phyloP scores from a whole-genome alignment of 495 filamentous ascomycete species.

The Penicillium riverlandense region DNA sequence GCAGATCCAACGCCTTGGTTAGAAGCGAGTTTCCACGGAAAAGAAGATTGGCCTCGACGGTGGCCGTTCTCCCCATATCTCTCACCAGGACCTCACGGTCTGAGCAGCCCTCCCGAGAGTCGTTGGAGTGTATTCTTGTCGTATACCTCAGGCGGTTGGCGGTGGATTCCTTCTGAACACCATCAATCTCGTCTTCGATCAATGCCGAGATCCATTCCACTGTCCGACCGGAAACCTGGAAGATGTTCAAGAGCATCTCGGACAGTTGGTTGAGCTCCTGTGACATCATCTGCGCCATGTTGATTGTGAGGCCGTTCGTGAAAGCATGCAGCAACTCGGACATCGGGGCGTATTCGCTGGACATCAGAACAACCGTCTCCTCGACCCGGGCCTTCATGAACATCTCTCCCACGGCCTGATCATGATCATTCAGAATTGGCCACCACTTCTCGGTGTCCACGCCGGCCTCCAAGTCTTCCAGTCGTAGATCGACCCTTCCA shows the following conservation, averaged over 20 bases:
- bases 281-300: constrained; percentile 74
- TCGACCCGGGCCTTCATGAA: constrained; percentile 77
- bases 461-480: constrained; percentile 74
- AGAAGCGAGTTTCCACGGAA: constrained; percentile 94
- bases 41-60: constrained; percentile 81
- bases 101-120: constrained; percentile 57
- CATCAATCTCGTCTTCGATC: constrained; percentile 96
- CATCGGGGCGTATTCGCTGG: constrained; percentile 75
- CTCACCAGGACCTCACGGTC: constrained; percentile 57
- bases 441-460: constrained; percentile 89
- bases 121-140: constrained; percentile 69
- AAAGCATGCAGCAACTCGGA: constrained; percentile 82
- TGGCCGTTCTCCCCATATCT: constrained; percentile 49
- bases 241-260: constrained; percentile 87
- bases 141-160: constrained; percentile 67
- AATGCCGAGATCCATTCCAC: constrained; percentile 88
- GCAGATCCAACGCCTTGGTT: constrained; percentile 86
- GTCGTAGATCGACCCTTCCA: constrained; percentile 73
- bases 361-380: constrained; percentile 82
- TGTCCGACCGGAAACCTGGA: constrained; percentile 84
- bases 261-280: constrained; percentile 71
- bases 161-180: constrained; percentile 66
- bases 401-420: constrained; percentile 76
- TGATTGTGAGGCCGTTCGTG: constrained; percentile 71
- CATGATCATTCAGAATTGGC: constrained; percentile 66